Evolutionary conservation across 495 filamentous ascomycete genomes (phyloP), one percentile per base, ranked within the genome.

Genomic region (Jackrogersella multiformis): DNA sequence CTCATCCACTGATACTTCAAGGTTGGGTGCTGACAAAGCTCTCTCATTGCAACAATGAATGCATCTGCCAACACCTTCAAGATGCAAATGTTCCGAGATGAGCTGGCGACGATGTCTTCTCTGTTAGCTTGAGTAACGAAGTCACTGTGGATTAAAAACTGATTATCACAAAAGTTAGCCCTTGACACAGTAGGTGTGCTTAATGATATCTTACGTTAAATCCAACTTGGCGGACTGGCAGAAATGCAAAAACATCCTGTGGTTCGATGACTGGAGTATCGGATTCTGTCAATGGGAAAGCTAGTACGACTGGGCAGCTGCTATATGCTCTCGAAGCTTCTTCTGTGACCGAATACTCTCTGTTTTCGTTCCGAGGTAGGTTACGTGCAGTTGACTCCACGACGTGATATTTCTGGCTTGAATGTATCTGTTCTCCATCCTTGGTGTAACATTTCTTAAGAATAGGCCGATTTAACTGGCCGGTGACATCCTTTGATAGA

Each of bases 81-180:
- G 0, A 79, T 60, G 12, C 18, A 28, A 7, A 41, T 30, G 49
- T 79, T 79, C 16, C 74, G 61, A 0, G 18, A 20, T 0, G 76
- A 76, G 3, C 20, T 58, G 0, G 44, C 53, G 6, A 77, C 52
- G 20, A 84, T 74, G 64, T 80, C 78, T 48, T 84, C 66, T 8
- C 81, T 68, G 66, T 68, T 82, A 0, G 80, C 80, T 6, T 75
- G 52, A 0, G 80, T 83, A 35, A 78, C 77, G 56, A 83, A 84
- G 61, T 84, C 81, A 23, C 74, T 66, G 15, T 85, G 80, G 42
- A 85, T 82, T 4, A 82, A 54, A 42, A 85, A 85, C 77, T 84
- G 7, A 45, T 13, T n/a, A 26, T 48, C 36, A 10, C 6, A 15
- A 46, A 0, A 39, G 56, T 60, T 20, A 60, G 56, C 5, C 10